A percentile compares a stretch with the other conserved stretches of the same genome.
Evolutionary conservation across 108 stramenopile species (phyloP).

Genomic region (Pelagomonas calceolata): DNA sequence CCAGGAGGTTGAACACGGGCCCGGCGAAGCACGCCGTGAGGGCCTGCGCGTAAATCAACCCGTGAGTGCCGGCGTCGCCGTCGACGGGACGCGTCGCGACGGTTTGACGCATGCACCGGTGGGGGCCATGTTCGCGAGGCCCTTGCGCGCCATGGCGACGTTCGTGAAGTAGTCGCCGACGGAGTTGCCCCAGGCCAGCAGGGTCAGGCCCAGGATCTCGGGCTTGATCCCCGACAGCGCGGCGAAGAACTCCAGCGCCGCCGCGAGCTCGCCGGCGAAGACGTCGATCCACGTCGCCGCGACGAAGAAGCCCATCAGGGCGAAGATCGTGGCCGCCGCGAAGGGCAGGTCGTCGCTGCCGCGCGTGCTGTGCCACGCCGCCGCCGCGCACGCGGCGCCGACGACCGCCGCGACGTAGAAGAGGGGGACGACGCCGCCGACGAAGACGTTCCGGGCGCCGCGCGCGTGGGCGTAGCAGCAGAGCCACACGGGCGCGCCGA

Average conservation of each 20-base stretch:
- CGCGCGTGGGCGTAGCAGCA: conserved; percentile 30
- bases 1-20: conserved; percentile 85
- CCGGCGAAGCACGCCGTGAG: conserved; percentile 84
- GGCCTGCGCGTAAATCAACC: no score
- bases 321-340: conserved; percentile 14
- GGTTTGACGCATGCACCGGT: conserved; percentile 21
- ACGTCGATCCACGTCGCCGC: conserved; percentile 86
- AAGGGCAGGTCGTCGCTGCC: background rate
- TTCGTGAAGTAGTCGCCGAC: conserved; percentile 83
- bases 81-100: conserved; percentile 19
- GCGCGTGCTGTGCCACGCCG: background rate
- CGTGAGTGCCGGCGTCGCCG: background rate
- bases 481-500: conserved; percentile 61
- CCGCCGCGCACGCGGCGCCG: background rate
- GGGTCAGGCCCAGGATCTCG: conserved; percentile 74
- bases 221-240: conserved; percentile 61
- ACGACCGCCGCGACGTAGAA: background rate
- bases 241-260: conserved; percentile 66
- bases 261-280: conserved; percentile 82
- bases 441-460: conserved; percentile 12
- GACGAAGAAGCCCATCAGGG: conserved; percentile 68
- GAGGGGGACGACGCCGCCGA: background rate
- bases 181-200: conserved; percentile 89
- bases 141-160: conserved; percentile 80
- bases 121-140: conserved; percentile 80